Percentiles rank a stretch among this genome's conserved stretches.
Conservation (phyloP, 202 grass and related monocot species). For the Schoenoplectus tabernaemontani region DNA sequence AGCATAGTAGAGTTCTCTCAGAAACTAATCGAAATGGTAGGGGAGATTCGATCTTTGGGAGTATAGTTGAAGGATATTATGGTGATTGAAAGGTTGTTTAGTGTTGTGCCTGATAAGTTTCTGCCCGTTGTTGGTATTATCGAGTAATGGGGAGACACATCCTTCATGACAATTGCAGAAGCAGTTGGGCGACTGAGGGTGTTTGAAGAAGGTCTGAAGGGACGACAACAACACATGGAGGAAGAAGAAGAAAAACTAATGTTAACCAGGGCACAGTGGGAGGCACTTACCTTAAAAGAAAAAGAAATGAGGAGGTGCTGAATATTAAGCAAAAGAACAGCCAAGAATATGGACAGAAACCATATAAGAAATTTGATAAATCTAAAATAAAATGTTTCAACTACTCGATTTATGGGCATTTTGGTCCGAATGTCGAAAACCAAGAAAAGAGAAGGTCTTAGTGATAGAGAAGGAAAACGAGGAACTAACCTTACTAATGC, state of each 20-base stretch:
- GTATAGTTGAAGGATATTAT: not conserved
- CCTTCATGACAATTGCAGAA: too few relatives aligned
- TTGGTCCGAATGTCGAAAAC: not conserved
- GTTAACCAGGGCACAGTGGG: too few relatives aligned
- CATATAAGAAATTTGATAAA: not conserved
- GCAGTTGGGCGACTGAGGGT: not conserved
- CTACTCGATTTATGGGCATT: not conserved
- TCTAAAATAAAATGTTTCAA: not conserved
- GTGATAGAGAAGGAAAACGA: not conserved
- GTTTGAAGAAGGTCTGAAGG: not conserved
- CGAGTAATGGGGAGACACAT: too few relatives aligned
- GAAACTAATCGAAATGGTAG: too few relatives aligned
- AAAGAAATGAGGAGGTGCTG: not conserved
- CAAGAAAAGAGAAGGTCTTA: not conserved
- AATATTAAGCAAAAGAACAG: not conserved
- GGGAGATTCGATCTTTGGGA: too few relatives aligned
- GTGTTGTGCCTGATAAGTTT: too few relatives aligned
- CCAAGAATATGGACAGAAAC: not conserved
- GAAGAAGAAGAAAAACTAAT: not conserved
- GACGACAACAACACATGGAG: not conserved
- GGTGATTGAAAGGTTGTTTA: slow-evolving; percentile 6
- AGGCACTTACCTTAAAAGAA: not conserved
- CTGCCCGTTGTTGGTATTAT: too few relatives aligned
- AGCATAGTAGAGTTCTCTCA: too few relatives aligned
- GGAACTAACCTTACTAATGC: not conserved